These are phyloP conservation scores for Cutaneotrichosporon mucoides DNA, from an alignment of 1,284 basidiomycete species.

Conservation along the genomic window DNA sequence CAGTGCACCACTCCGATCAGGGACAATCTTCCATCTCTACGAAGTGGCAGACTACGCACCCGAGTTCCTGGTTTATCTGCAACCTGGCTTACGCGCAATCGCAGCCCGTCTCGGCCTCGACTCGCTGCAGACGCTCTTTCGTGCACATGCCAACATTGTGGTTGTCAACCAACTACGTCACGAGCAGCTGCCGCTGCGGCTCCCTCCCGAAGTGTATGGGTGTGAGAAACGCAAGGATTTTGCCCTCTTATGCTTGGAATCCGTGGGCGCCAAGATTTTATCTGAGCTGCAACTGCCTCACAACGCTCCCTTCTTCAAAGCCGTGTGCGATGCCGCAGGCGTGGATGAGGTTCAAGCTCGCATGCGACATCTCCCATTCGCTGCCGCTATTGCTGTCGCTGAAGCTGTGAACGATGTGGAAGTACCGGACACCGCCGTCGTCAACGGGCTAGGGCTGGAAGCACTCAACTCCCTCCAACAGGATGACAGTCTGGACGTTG, in stretches of 20 bases:
- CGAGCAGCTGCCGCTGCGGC: conserved; percentile 57
- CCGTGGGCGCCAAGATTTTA: conserved; percentile 24
- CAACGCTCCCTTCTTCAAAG: conserved; percentile 16
- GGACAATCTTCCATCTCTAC: conserved; percentile 80
- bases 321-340: conserved; percentile 29
- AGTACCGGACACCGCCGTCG: background rate
- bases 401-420: background rate
- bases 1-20: conserved; percentile 73
- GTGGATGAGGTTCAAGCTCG: conserved; percentile 9
- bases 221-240: conserved; percentile 29
- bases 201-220: conserved; percentile 61
- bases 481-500: background rate
- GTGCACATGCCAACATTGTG: conserved; percentile 72
- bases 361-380: conserved; percentile 20
- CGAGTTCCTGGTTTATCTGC: conserved; percentile 60
- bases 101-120: conserved; percentile 66
- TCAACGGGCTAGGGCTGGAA: background rate
- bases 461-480: background rate
- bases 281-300: background rate
- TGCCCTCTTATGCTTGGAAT: conserved; percentile 22
- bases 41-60: conserved; percentile 58
- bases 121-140: conserved; percentile 65
- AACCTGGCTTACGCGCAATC: conserved; percentile 61
- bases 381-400: conserved; percentile 24
- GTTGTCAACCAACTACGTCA: conserved; percentile 34